Evolutionary conservation across 768 basidiomycete genomes (phyloP).

Genomic region (Fibroporia radiculosa): DNA sequence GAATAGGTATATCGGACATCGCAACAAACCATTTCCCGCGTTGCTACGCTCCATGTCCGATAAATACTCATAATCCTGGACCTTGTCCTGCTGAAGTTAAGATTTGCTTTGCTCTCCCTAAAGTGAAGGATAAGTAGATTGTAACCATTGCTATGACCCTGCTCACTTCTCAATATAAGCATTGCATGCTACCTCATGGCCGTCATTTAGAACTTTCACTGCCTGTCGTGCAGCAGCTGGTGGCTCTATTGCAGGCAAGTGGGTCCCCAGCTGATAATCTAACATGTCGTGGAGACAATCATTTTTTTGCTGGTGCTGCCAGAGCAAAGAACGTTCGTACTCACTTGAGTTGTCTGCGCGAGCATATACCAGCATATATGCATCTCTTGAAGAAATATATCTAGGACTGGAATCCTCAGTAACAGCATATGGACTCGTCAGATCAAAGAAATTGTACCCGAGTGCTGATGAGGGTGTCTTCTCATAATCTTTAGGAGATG

Average conservation of each 20-base stretch:
- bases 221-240: constrained; percentile 48
- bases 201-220: constrained; percentile 46
- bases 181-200: constrained; percentile 38
- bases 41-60: constrained; percentile 47
- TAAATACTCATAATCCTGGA: constrained; percentile 53
- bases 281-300: too few relatives aligned
- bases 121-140: not conserved
- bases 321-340: too few relatives aligned
- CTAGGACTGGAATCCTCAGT: constrained; percentile 4
- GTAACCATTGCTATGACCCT: not conserved
- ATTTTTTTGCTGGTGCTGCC: too few relatives aligned
- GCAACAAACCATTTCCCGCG: constrained; percentile 38
- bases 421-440: too few relatives aligned
- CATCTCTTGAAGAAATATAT: constrained; percentile 70
- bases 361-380: constrained; percentile 92
- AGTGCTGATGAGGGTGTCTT: too few relatives aligned
- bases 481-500: too few relatives aligned
- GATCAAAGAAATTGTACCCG: too few relatives aligned
- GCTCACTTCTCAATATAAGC: constrained; percentile 12
- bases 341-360: constrained; percentile 35
- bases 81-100: constrained; percentile 42
- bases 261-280: too few relatives aligned
- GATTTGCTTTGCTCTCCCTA: constrained; percentile 37
- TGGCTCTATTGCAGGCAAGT: constrained; percentile 29
- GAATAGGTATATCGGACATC: not conserved